Conservation (phyloP, 805 yeast genomes). For the Yamadazyma laniorum region DNA sequence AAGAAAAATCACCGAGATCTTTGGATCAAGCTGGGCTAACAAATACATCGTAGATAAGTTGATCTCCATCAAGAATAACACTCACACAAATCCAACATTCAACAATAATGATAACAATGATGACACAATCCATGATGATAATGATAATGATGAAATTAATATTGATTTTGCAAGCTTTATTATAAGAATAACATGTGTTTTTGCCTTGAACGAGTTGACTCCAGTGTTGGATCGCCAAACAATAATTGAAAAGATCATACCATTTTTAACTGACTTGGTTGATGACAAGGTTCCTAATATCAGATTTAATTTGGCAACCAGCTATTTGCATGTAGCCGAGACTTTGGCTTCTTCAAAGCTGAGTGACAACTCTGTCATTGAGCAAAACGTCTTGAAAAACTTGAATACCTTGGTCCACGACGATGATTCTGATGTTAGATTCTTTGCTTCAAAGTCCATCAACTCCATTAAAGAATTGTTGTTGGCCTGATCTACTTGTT, state of each 20-base stretch:
- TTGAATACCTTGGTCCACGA: slow-evolving; percentile 68
- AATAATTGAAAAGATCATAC: slow-evolving; percentile 65
- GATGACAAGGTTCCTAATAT: slow-evolving; percentile 91
- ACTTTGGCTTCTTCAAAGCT: slow-evolving; percentile 34
- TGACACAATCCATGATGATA: slow-evolving; percentile 21
- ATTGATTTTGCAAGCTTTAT: slow-evolving; percentile 71
- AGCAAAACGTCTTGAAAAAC: slow-evolving; percentile 55
- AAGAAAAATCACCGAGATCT: slow-evolving; percentile 74
- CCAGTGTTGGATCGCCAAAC: slow-evolving; percentile 63
- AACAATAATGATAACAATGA: slow-evolving; percentile 16
- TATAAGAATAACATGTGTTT: slow-evolving; percentile 86
- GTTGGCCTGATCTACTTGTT: background rate
- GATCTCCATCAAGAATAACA: slow-evolving; percentile 32
- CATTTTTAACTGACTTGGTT: slow-evolving; percentile 70
- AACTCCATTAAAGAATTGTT: slow-evolving; percentile 5
- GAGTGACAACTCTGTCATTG: slow-evolving; percentile 23
- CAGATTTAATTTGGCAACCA: slow-evolving; percentile 90
- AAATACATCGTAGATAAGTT: slow-evolving; percentile 77
- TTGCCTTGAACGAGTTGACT: slow-evolving; percentile 79
- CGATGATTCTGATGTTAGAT: slow-evolving; percentile 85
- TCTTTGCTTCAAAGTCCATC: slow-evolving; percentile 68
- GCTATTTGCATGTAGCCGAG: slow-evolving; percentile 62
- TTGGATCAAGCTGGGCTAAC: slow-evolving; percentile 94
- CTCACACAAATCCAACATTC: slow-evolving; percentile 15
- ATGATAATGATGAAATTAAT: slow-evolving; percentile 22